Evolutionary conservation across 352 stramenopile species (phyloP).

Genomic region (Globisporangium nodosum): DNA sequence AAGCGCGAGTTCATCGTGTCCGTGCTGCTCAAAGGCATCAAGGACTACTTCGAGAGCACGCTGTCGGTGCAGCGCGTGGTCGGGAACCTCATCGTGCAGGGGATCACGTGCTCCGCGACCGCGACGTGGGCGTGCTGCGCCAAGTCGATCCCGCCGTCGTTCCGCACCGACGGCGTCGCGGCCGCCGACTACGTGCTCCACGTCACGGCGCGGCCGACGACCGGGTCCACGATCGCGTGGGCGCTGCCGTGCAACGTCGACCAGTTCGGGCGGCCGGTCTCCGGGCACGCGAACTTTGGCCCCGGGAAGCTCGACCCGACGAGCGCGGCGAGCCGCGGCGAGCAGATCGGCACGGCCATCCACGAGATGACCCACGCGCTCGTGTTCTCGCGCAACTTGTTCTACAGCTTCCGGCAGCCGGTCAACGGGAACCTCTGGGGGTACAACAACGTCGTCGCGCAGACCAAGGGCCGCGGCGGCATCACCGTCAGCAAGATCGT

Average conservation of each 20-base stretch:
- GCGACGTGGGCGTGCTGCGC: constrained; percentile 67
- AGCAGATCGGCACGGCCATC: constrained; percentile 67
- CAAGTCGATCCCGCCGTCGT: constrained; percentile 35
- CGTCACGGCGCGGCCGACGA: constrained; percentile 66
- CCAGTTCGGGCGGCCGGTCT: constrained; percentile 70
- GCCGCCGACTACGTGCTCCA: constrained; percentile 77
- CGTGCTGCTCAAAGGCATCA: constrained; percentile 59
- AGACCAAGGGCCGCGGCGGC: constrained; percentile 33
- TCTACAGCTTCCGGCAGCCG: constrained; percentile 56
- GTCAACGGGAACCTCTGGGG: constrained; percentile 52
- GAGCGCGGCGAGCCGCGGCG: constrained; percentile 30
- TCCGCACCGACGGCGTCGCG: constrained; percentile 41
- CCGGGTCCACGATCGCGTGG: constrained; percentile 69
- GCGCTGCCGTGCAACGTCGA: constrained; percentile 77
- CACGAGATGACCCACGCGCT: constrained; percentile 84
- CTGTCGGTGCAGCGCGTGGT: constrained; percentile 64
- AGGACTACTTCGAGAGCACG: constrained; percentile 48
- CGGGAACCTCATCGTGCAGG: constrained; percentile 58
- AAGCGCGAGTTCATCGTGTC: constrained; percentile 69
- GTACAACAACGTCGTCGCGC: constrained; percentile 59
- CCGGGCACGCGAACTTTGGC: constrained; percentile 79
- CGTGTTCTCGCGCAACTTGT: constrained; percentile 63
- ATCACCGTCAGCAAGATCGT: constrained; percentile 71
- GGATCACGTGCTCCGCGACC: constrained; percentile 33
- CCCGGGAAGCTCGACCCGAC: constrained; percentile 49